phyloP scores from a whole-genome alignment of 345 rosid genomes.

The Linum lewisii region DNA sequence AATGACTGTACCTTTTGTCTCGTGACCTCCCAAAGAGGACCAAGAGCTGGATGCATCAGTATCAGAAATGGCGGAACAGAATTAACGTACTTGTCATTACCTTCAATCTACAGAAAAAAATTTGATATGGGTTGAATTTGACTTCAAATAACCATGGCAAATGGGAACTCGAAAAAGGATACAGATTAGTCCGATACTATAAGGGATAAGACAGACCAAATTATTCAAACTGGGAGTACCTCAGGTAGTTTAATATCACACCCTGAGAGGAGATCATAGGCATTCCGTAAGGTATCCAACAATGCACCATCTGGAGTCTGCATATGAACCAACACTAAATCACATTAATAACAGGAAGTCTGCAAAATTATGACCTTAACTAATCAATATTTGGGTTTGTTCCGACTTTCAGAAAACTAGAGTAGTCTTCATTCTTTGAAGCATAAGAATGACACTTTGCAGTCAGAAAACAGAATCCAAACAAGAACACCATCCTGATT shows the following conservation, averaged over 20 bases:
- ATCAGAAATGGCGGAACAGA: constrained; percentile 82
- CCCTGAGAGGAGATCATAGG: constrained; percentile 65
- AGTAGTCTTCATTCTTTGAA: background rate
- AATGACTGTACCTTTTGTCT: constrained; percentile 60
- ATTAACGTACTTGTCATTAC: constrained; percentile 50
- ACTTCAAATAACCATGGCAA: constrained; percentile 8
- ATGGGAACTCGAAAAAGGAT: background rate
- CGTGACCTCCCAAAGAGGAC: constrained; percentile 89
- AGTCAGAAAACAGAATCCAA: background rate
- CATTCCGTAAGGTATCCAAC: constrained; percentile 77
- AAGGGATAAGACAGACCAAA: background rate
- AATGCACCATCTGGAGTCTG: constrained; percentile 96
- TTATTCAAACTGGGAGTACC: constrained; percentile 36
- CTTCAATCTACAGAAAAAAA: constrained; percentile 37
- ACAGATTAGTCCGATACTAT: background rate
- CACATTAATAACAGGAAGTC: background rate
- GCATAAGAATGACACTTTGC: background rate
- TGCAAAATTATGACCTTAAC: background rate
- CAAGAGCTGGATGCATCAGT: constrained; percentile 87
- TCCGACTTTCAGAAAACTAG: background rate
- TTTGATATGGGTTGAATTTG: background rate
- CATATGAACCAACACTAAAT: constrained; percentile 13
- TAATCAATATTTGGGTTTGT: background rate
- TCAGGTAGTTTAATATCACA: constrained; percentile 62
- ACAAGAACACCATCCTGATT: background rate